A percentile compares a stretch with the other conserved stretches of the same genome.
Conservation (phyloP, 169 alveolate species). For the Cryptosporidium bovis region DNA sequence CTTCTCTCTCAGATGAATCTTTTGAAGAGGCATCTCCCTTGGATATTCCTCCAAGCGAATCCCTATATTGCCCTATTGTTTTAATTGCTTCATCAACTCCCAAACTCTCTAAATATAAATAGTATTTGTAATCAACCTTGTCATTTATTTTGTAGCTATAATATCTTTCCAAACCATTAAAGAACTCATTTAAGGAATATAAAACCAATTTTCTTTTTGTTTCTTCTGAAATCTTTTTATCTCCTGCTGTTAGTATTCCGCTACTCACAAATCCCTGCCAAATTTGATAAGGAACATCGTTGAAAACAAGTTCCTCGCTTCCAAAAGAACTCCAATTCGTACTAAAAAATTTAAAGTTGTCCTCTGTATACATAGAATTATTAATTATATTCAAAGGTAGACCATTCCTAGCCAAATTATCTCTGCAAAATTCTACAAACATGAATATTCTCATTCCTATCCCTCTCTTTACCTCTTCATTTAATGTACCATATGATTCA, state of each 20-base stretch:
- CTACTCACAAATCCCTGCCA: slow-evolving; percentile 30
- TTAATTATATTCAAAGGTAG: slow-evolving; percentile 5
- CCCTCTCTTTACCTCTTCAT: slow-evolving; percentile 7
- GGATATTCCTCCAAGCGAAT: neutral
- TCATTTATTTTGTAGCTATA: slow-evolving; percentile 4
- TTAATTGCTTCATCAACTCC: slow-evolving; percentile 19
- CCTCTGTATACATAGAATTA: slow-evolving; percentile 11
- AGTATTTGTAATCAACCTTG: slow-evolving; percentile 2
- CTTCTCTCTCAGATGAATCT: neutral
- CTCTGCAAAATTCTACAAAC: slow-evolving; percentile 30
- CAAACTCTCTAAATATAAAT: neutral
- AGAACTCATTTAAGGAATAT: slow-evolving; percentile 29
- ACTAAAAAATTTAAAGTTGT: slow-evolving; percentile 31
- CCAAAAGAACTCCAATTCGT: slow-evolving; percentile 23
- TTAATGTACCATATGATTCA: neutral
- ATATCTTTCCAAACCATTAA: slow-evolving; percentile 38
- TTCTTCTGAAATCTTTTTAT: slow-evolving; percentile 8
- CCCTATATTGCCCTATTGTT: slow-evolving; percentile 15
- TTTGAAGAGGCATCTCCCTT: neutral
- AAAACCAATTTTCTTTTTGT: slow-evolving; percentile 4
- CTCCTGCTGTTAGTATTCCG: neutral
- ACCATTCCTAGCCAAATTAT: slow-evolving; percentile 34
- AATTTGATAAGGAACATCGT: slow-evolving; percentile 28
- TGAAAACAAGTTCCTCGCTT: neutral
- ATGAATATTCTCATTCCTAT: slow-evolving; percentile 23